Evolutionary conservation across 176 grass and related monocot species (phyloP).

Genomic region (Triticum timopheevii): DNA sequence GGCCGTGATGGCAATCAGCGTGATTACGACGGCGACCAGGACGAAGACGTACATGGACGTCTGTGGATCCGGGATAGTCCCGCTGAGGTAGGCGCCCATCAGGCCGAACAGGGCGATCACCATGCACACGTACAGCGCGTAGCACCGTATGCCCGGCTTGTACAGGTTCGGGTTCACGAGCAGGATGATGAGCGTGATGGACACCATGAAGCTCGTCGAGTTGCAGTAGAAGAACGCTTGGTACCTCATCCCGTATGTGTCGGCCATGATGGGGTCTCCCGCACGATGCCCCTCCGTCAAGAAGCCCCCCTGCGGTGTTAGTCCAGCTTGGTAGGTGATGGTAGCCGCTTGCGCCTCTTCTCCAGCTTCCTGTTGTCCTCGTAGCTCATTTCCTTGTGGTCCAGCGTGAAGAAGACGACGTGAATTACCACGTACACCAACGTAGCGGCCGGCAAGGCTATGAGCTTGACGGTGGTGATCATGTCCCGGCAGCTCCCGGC

Average conservation of each 20-base stretch:
- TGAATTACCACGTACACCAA: constrained; percentile 23
- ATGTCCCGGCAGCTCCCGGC: constrained; percentile 12
- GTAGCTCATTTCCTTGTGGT: background rate
- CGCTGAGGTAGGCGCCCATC: background rate
- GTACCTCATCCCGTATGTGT: constrained; percentile 16
- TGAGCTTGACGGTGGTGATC: constrained; percentile 17
- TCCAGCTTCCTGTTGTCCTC: background rate
- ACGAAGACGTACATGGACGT: constrained; percentile 12
- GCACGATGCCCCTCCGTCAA: background rate
- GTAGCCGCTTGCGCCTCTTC: background rate
- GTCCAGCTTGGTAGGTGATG: constrained; percentile 35
- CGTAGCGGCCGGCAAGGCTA: background rate
- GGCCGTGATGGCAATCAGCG: background rate
- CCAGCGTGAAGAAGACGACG: background rate
- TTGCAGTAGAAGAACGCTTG: constrained; percentile 40
- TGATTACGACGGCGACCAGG: background rate
- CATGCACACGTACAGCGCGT: background rate
- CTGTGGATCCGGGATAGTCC: background rate
- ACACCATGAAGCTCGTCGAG: constrained; percentile 29
- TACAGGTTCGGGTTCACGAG: constrained; percentile 17
- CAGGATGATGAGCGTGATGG: constrained; percentile 29
- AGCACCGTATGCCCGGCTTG: background rate
- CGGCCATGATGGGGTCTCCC: background rate
- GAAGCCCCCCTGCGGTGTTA: constrained; percentile 24
- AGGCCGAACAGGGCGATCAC: background rate